Conservation (phyloP, 805 yeast genomes). For the Candida piceae region DNA sequence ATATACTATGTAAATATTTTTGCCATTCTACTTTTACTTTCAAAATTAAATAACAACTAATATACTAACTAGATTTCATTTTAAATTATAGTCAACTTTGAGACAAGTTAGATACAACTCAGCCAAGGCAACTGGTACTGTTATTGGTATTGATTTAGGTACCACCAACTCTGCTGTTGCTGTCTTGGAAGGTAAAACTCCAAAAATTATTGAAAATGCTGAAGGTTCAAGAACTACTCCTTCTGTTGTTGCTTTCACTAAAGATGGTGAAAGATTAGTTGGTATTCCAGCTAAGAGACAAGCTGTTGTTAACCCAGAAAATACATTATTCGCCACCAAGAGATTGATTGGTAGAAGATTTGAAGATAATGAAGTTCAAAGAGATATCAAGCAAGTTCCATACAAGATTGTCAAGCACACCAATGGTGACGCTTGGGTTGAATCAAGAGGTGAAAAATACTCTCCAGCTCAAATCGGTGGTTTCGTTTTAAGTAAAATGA, state of each 20-base stretch:
- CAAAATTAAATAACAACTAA: too few species aligned
- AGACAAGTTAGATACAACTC: conserved; percentile 31
- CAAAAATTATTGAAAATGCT: conserved; percentile 67
- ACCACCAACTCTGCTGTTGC: conserved; percentile 89
- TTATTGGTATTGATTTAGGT: conserved; percentile 79
- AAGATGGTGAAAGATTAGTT: conserved; percentile 43
- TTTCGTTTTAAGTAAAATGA: conserved; percentile 84
- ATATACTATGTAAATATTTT: too few species aligned
- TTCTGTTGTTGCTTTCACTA: conserved; percentile 65
- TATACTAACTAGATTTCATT: too few species aligned
- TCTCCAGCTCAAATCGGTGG: conserved; percentile 76
- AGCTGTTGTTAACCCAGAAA: conserved; percentile 67
- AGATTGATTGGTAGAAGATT: conserved; percentile 72
- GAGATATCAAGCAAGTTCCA: conserved; percentile 59
- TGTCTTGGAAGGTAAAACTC: conserved; percentile 56
- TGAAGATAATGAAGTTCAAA: conserved; percentile 64
- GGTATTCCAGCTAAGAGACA: conserved; percentile 78
- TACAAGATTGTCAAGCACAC: conserved; percentile 53
- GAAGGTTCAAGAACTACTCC: conserved; percentile 81
- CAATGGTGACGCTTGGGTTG: conserved; percentile 70
- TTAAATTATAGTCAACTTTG: conserved; percentile 18
- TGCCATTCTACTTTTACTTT: conserved; percentile 1
- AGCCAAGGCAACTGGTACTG: conserved; percentile 37
- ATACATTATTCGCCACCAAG: conserved; percentile 79
- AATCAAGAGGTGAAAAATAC: conserved; percentile 39